phyloP scores from a whole-genome alignment of 208 protist species.

The Trypanosoma brucei region DNA sequence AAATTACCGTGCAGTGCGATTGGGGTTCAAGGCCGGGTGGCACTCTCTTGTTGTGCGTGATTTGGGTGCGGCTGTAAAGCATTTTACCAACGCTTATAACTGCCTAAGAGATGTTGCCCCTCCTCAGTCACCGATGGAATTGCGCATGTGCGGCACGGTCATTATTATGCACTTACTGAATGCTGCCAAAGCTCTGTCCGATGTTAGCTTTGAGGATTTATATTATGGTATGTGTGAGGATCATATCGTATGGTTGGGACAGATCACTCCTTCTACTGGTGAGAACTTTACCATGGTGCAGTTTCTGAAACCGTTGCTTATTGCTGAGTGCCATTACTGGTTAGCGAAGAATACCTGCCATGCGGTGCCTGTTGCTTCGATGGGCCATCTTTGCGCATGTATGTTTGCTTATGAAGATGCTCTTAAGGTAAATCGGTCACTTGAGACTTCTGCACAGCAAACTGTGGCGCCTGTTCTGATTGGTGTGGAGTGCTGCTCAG shows the following conservation, averaged over 20 bases:
- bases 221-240: conserved; percentile 34
- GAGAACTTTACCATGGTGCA: conserved; percentile 33
- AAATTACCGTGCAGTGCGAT: conserved; percentile 12
- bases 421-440: conserved; percentile 22
- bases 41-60: conserved; percentile 54
- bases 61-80: conserved; percentile 25
- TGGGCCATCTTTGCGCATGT: conserved; percentile 34
- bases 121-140: conserved; percentile 36
- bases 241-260: conserved; percentile 41
- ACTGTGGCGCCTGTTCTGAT: conserved; percentile 28
- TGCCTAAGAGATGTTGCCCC: conserved; percentile 28
- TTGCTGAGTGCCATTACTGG: conserved; percentile 48
- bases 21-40: conserved; percentile 58
- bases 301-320: conserved; percentile 33
- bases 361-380: conserved; percentile 13
- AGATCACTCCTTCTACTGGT: conserved; percentile 23
- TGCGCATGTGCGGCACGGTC: conserved; percentile 40
- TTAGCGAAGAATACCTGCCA: conserved; percentile 36
- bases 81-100: conserved; percentile 38
- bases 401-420: conserved; percentile 32
- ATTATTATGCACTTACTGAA: conserved; percentile 43
- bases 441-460: conserved; percentile 13
- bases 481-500: conserved; percentile 38
- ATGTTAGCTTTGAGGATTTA: conserved; percentile 29
- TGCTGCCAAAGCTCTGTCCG: conserved; percentile 17